A percentile compares a stretch with the other conserved stretches of the same genome.
Conservation (phyloP, 2,329 filamentous ascomycete genomes). For the Cladophialophora immunda region DNA sequence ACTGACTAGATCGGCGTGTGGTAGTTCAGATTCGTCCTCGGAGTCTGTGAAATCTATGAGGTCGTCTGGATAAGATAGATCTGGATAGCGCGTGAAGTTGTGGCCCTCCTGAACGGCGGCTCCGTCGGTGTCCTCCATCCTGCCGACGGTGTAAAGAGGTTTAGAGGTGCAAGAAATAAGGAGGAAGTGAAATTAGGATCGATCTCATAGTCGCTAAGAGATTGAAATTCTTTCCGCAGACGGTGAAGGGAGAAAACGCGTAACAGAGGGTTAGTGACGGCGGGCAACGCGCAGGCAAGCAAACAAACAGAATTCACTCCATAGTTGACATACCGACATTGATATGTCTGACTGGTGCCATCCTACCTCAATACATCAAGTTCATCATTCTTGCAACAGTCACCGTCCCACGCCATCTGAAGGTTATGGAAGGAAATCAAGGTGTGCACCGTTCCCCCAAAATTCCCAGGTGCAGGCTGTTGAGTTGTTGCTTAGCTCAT, state of each 20-base stretch:
- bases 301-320: constrained; percentile 18
- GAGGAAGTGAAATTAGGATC: neutral
- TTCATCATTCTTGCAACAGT: neutral
- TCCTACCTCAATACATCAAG: neutral
- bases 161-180: neutral
- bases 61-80: constrained; percentile 12
- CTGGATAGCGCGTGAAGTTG: neutral
- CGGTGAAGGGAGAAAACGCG: neutral
- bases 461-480: no score
- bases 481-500: neutral
- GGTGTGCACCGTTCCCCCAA: neutral
- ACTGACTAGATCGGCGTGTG: neutral
- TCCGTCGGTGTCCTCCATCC: constrained; percentile 9
- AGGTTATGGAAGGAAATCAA: neutral
- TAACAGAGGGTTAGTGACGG: neutral
- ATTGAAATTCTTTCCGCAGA: neutral
- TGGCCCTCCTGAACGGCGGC: neutral
- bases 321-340: neutral
- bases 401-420: neutral
- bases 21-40: constrained; percentile 22
- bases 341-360: neutral
- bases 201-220: neutral
- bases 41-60: constrained; percentile 28
- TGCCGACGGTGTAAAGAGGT: neutral
- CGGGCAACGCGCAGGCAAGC: constrained; percentile 12